phyloP scores from a whole-genome alignment of 2,329 filamentous ascomycete species.

The Diplodia corticola region DNA sequence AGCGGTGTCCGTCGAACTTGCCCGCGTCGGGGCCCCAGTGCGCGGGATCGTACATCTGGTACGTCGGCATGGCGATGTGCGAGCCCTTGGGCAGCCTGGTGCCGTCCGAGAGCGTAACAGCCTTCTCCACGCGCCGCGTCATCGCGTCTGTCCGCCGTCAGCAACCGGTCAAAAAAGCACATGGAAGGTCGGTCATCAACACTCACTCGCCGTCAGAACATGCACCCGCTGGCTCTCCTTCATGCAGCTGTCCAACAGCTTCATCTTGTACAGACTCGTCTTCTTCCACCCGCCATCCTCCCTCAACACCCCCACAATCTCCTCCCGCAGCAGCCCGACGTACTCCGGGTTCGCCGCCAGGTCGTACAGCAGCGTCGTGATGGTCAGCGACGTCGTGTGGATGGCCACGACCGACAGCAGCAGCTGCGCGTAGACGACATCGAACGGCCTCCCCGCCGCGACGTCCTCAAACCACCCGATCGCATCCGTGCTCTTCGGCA shows the following conservation, averaged over 20 bases:
- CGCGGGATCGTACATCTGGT: neutral
- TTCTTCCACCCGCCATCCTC: slow-evolving; percentile 33
- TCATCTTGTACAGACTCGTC: slow-evolving; percentile 33
- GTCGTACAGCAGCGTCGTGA: slow-evolving; percentile 30
- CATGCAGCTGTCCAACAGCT: slow-evolving; percentile 37
- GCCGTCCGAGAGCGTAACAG: slow-evolving; percentile 33
- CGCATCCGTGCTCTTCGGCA: slow-evolving; percentile 27
- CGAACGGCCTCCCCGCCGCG: slow-evolving; percentile 25
- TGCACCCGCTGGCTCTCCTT: slow-evolving; percentile 35
- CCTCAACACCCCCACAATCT: slow-evolving; percentile 30
- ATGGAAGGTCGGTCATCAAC: too few relatives aligned
- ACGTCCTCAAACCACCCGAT: slow-evolving; percentile 29
- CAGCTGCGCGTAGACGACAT: slow-evolving; percentile 24
- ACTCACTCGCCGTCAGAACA: neutral
- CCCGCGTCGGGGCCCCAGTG: slow-evolving; percentile 22
- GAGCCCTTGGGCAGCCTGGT: slow-evolving; percentile 30
- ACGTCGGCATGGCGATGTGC: slow-evolving; percentile 5
- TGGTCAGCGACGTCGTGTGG: slow-evolving; percentile 30
- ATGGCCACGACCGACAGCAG: slow-evolving; percentile 26
- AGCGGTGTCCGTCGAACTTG: slow-evolving; percentile 26
- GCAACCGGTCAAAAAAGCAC: neutral
- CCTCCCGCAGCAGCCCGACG: slow-evolving; percentile 30
- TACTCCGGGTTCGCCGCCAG: slow-evolving; percentile 30
- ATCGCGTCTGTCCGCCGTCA: neutral
- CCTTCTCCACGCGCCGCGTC: slow-evolving; percentile 23